Evolutionary conservation across 306 rosid genomes (phyloP).

Genomic region (Casuarina glauca): DNA sequence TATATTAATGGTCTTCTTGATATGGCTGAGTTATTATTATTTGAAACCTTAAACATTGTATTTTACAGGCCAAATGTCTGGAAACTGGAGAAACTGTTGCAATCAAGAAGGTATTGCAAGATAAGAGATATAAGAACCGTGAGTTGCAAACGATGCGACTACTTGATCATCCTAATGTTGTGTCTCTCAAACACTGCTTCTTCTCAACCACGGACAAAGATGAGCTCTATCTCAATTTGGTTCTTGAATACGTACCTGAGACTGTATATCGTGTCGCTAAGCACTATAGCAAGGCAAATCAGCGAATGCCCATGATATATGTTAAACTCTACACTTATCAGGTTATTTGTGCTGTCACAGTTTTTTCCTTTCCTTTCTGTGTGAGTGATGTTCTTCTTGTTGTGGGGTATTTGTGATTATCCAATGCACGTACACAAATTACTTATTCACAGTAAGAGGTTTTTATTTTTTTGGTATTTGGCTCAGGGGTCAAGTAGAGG

Average conservation of each 20-base stretch:
- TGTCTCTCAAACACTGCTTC: slow-evolving; percentile 72
- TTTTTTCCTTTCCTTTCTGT: neutral
- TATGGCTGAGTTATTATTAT: neutral
- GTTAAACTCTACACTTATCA: slow-evolving; percentile 71
- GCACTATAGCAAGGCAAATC: slow-evolving; percentile 70
- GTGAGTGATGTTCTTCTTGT: neutral
- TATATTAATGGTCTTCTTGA: neutral
- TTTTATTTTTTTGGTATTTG: too few relatives aligned
- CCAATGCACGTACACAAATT: neutral
- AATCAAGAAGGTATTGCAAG: slow-evolving; percentile 67
- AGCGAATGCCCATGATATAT: slow-evolving; percentile 70
- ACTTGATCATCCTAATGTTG: slow-evolving; percentile 72
- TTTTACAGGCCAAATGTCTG: slow-evolving; percentile 65
- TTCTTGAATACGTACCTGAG: slow-evolving; percentile 70
- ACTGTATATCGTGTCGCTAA: slow-evolving; percentile 66
- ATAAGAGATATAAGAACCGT: slow-evolving; percentile 70
- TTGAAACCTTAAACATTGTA: slow-evolving; percentile 10
- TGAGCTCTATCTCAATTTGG: slow-evolving; percentile 73
- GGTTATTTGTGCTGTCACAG: slow-evolving; percentile 29
- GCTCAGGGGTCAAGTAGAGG: neutral
- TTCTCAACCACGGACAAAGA: slow-evolving; percentile 69
- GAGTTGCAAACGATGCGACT: slow-evolving; percentile 81
- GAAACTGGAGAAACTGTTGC: slow-evolving; percentile 71
- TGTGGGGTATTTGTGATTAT: neutral
- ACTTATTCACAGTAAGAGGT: neutral